These are phyloP conservation scores for Chlorociboria aeruginascens DNA, from an alignment of 495 filamentous ascomycete genomes.

Conservation along the genomic window DNA sequence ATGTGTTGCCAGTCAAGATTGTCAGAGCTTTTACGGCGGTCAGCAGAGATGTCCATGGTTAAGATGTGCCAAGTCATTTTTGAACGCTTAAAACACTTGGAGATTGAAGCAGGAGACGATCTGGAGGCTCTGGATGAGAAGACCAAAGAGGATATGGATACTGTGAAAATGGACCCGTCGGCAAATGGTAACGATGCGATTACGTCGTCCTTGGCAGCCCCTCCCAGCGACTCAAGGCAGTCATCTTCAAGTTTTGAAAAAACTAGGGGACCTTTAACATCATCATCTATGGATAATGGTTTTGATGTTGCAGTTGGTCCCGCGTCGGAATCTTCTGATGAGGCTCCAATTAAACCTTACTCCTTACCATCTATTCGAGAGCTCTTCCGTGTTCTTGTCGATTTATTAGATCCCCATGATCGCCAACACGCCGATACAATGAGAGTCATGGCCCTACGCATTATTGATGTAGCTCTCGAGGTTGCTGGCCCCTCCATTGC, in stretches of 20 bases:
- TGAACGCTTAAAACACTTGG: constrained; percentile 74
- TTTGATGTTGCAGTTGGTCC: constrained; percentile 14
- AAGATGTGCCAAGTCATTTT: constrained; percentile 98
- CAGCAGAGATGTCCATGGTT: constrained; percentile 94
- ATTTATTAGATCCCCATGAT: constrained; percentile 87
- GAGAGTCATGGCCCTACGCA: constrained; percentile 91
- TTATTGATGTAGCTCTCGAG: constrained; percentile 95
- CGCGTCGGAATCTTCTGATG: constrained; percentile 29
- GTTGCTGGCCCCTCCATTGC: constrained; percentile 94
- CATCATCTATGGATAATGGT: constrained; percentile 10
- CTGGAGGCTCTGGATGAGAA: constrained; percentile 44
- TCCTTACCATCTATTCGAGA: constrained; percentile 89
- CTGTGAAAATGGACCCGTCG: constrained; percentile 78
- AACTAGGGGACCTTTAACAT: constrained; percentile 2
- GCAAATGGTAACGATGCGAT: constrained; percentile 54
- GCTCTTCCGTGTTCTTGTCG: constrained; percentile 88
- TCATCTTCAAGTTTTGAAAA: constrained; percentile 18
- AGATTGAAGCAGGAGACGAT: constrained; percentile 55
- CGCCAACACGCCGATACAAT: constrained; percentile 85
- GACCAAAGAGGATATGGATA: constrained; percentile 54
- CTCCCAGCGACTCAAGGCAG: constrained; percentile 26
- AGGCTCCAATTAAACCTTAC: constrained; percentile 66
- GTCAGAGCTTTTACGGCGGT: constrained; percentile 79
- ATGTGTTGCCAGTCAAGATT: constrained; percentile 93
- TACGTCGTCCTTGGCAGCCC: constrained; percentile 26